These are phyloP conservation scores for Tetrahymena borealis DNA, from an alignment of 73 alveolate species.

Conservation along the genomic window DNA sequence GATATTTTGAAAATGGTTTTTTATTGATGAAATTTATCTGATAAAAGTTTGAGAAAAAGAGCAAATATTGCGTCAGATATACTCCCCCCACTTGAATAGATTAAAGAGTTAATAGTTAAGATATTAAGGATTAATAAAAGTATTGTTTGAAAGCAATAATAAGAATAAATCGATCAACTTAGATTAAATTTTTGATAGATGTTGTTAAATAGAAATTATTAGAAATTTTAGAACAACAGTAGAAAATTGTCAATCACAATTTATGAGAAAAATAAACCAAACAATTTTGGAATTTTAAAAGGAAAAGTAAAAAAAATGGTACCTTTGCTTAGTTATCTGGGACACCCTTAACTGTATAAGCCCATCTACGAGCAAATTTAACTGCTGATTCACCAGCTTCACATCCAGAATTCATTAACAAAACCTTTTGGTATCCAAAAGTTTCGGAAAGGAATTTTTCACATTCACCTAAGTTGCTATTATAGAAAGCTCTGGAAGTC, in stretches of 20 bases:
- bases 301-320: not conserved
- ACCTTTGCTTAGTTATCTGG: slow-evolving; percentile 69
- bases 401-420: slow-evolving; percentile 90
- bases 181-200: too few species aligned
- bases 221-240: too few species aligned
- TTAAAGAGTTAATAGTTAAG: too few species aligned
- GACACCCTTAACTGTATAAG: slow-evolving; percentile 77
- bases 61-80: not conserved
- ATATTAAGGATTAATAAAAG: too few species aligned
- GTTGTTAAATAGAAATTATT: too few species aligned
- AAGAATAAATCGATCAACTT: too few species aligned
- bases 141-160: too few species aligned
- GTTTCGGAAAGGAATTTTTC: slow-evolving; percentile 64
- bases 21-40: not conserved
- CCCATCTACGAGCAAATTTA: slow-evolving; percentile 96
- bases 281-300: too few species aligned
- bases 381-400: slow-evolving; percentile 95
- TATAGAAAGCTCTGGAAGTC: slow-evolving; percentile 82
- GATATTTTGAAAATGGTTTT: not conserved
- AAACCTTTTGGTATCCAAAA: slow-evolving; percentile 77
- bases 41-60: not conserved
- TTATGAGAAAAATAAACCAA: too few species aligned
- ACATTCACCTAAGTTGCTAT: slow-evolving; percentile 64
- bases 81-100: not conserved
- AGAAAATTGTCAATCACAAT: too few species aligned